phyloP scores from a whole-genome alignment of 495 filamentous ascomycete genomes.

The Cercophora sp. region DNA sequence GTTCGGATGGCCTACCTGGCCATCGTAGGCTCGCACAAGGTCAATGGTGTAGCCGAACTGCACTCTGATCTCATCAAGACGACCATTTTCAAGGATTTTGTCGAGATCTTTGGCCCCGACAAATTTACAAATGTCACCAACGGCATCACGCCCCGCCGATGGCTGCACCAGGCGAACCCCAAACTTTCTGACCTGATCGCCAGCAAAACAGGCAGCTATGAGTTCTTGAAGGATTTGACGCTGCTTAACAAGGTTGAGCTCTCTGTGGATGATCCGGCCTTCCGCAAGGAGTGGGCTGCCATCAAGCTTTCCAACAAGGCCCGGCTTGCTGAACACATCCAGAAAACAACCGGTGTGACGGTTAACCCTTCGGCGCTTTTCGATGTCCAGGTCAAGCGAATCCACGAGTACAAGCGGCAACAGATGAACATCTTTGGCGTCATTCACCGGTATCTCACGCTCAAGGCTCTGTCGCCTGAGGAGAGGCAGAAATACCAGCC shows the following conservation, averaged over 20 bases:
- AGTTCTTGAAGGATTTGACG: conserved; percentile 84
- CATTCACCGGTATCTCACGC: conserved; percentile 86
- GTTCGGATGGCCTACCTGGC: conserved; percentile 94
- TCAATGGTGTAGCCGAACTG: conserved; percentile 95
- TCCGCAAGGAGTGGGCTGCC: conserved; percentile 86
- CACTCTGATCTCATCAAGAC: conserved; percentile 96
- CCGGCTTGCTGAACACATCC: conserved; percentile 85
- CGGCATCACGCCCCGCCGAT: conserved; percentile 89
- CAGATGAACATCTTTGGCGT: conserved; percentile 98
- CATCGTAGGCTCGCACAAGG: conserved; percentile 96
- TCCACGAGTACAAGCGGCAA: conserved; percentile 99
- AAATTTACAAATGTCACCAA: conserved; percentile 99
- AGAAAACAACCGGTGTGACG: conserved; percentile 66
- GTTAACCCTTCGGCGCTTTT: conserved; percentile 89
- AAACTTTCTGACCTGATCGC: conserved; percentile 87
- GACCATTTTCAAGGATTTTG: conserved; percentile 99
- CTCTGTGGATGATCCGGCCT: conserved; percentile 76
- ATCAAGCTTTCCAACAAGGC: conserved; percentile 73
- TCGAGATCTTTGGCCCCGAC: conserved; percentile 86
- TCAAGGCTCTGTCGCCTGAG: conserved; percentile 80
- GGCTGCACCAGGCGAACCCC: conserved; percentile 97
- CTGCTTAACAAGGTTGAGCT: conserved; percentile 77
- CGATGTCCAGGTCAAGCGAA: conserved; percentile 97
- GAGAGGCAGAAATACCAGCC: conserved; percentile 84
- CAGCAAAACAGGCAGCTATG: conserved; percentile 75